Conservation (phyloP, 805 yeast species). For the Barnettozyma vustinii region DNA sequence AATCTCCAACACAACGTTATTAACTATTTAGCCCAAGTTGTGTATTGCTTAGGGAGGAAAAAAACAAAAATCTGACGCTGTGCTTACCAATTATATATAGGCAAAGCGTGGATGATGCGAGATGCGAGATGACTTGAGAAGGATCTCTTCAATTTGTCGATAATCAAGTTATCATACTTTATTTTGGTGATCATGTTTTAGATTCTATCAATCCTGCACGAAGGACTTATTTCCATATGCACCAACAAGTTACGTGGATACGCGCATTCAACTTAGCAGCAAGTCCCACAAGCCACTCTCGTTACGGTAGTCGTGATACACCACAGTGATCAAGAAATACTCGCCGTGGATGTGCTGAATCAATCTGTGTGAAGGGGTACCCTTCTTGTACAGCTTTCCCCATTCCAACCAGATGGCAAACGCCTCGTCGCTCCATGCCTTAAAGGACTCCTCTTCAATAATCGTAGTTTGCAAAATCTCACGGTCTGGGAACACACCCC, state of each 20-base stretch:
- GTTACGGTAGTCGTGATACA: constrained; percentile 77
- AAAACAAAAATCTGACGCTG: too few relatives aligned
- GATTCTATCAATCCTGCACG: not conserved
- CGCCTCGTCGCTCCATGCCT: constrained; percentile 96
- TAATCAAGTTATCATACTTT: too few relatives aligned
- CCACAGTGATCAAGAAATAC: constrained; percentile 75
- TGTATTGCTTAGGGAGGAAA: too few relatives aligned
- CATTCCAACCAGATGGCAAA: constrained; percentile 89
- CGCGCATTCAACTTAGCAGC: constrained; percentile 26
- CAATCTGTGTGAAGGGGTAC: constrained; percentile 50
- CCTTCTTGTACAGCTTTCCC: constrained; percentile 68
- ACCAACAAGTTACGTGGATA: too few relatives aligned
- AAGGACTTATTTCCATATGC: too few relatives aligned
- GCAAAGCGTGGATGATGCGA: too few relatives aligned
- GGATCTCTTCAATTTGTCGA: too few relatives aligned
- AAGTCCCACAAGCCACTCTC: constrained; percentile 75
- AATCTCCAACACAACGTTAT: too few relatives aligned
- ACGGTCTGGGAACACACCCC: constrained; percentile 95
- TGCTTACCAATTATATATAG: too few relatives aligned
- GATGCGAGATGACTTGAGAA: too few relatives aligned
- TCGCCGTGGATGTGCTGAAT: constrained; percentile 55
- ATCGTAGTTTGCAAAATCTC: constrained; percentile 90
- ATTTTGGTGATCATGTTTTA: too few relatives aligned
- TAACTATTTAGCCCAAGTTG: too few relatives aligned
- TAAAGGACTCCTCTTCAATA: constrained; percentile 86